Base-by-base conservation (phyloP, 345 rosid genomes). In the Anastatica hierochuntica region DNA sequence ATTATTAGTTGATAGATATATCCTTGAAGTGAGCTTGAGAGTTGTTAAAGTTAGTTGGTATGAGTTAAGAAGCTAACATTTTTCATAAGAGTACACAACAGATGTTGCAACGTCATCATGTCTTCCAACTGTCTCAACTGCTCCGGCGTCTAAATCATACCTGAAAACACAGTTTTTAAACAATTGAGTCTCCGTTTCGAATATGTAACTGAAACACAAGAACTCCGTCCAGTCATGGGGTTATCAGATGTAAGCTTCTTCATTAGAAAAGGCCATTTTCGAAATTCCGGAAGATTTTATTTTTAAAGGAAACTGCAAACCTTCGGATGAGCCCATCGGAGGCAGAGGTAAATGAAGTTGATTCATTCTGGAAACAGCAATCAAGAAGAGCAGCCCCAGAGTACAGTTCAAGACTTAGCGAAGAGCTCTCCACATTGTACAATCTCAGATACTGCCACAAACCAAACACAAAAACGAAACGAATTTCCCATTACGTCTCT, bases 291-390 rank as follows among this genome's bases (percentile, higher is more conserved):
- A 21, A 21, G 24, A 21, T 2, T 21, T 7, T 24, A 7, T 12
- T 14, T 24, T 7, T 4, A 24, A 13, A 15, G 8, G 2, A 44
- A 62, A 47, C 7, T 21, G 26, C 30, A 41, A 60, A 92, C 97
- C 95, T 88, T 74, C 70, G 70, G 41, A 94, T 76, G 18, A 60
- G 72, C 23, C 99, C 95, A 68, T 88, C 89, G 20, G 94, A 77
- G 6, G 56, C 90, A n/a, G 78, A 88, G 24, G 51, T 67, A 40
- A 72, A 74, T 0, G 81, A 84, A 35, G 69, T 69, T 2, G 78
- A 66, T 34, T 85, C 94, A 9, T 62, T 61, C 57, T 60, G 76
- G 67, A 80, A 92, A 58, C 95, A 92, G 41, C 92, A 92, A 64
- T 85, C 82, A 24, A 92, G 87, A 59, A 92, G 88, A 7, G 94